Base-by-base conservation (phyloP, 305 asterid genomes). In the Fraxinus dipetala region DNA sequence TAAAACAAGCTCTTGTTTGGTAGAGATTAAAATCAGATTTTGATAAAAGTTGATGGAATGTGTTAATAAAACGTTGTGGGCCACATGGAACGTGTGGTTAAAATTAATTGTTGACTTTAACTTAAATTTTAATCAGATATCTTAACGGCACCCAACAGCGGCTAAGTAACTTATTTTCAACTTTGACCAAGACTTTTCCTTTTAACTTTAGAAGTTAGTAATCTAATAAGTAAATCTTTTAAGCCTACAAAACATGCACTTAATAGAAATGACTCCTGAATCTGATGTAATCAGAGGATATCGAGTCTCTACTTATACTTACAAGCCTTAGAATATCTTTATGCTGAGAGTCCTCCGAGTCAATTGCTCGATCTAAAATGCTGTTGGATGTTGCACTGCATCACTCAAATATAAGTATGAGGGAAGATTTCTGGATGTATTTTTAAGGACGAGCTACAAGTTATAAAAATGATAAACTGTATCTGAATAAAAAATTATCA, bases 251-350 rank as follows among this genome's bases (percentile, higher is more conserved):
- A 67, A 10, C 18, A 61, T 4, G 26, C 10, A 65, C 9, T 32
- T 34, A 16, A 63, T 35, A 75, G 36, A 80, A 80, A 65, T 6
- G 28, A 69, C 54, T 72, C 56, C 26, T 9, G 32, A 59, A 78
- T 40, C 22, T 22, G n/a, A 20, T 76, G 14, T 5, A 56, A n/a
- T 8, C 2, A 35, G 59, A 70, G 48, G 31, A 77, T 13, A 76
- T 43, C 35, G 32, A 75, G 77, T 1, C 34, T 26, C 24, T 24
- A 30, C n/a, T 75, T 59, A 16, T 43, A 14, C 91, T 83, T 86
- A 94, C 98, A 63, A 94, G 94, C 85, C 94, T 89, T 43, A 94
- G 90, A 80, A 94, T 84, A 88, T 94, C 97, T 18, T 88, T 84
- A 34, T 94, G 98, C 76, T 90, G 94, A 28, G 89, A 85, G 9